Base-by-base conservation (phyloP, 345 rosid genomes). In the Theobroma cacao region DNA sequence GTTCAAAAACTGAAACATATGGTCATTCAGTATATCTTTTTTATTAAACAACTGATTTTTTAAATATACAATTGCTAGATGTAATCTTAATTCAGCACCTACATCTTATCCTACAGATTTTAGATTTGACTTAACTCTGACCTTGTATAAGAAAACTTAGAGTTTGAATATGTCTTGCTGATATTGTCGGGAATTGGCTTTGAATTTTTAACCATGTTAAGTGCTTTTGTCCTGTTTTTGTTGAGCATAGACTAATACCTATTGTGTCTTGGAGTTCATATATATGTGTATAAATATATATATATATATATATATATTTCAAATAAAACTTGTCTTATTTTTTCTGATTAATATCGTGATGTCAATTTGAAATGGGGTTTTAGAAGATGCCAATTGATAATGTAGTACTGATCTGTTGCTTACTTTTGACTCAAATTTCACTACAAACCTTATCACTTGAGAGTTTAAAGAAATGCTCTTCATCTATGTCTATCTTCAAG, bases 401-500 rank as follows among this genome's bases (percentile, higher is more conserved):
- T 56, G 33, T 36, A 9, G 15, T 31, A 28, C 41, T 31, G 30
- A 43, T 31, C 28, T 48, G 69, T 77, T 47, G 18, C 33, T 15
- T 28, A 38, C 36, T 36, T 9, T 40, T 18, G 52, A 10, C 56
- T 20, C 8, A 18, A 55, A 68, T 17, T 69, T 45, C 13, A 40
- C 52, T 40, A 12, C 59, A 11, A 43, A 45, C 22, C 10, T 72
- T 50, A 31, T n/a, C 34, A 52, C 38, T 52, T 52, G 30, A 28
- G 2, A 50, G 75, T 33, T 30, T 58, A 55, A 5, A 74, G 36
- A 8, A 58, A 56, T 33, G 1, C 53, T 30, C 7, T 28, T 26
- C 60, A 73, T 33, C 34, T 13, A 22, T 74, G 52, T 59, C 48
- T 71, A 78, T 83, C 78, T 81, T 43, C 84, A 95, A 97, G 95